A percentile compares a stretch with the other conserved stretches of the same genome.
Conservation (phyloP, 169 alveolate genomes). For the Besnoitia besnoiti region DNA sequence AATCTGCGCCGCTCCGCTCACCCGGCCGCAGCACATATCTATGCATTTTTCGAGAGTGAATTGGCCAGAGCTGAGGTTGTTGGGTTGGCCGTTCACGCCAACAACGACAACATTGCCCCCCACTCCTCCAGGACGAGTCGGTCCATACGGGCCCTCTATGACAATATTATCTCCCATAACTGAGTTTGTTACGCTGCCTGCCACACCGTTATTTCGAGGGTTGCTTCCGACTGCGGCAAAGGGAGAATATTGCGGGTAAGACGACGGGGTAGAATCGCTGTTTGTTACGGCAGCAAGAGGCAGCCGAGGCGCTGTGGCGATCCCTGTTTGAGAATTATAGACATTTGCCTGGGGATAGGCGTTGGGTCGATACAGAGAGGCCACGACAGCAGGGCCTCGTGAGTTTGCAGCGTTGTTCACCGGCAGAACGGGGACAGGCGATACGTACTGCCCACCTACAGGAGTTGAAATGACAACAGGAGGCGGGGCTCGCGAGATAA, state of each 20-base stretch:
- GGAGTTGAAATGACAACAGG: neutral
- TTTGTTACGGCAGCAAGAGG: conserved; percentile 12
- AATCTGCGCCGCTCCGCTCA: no score
- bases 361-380: neutral
- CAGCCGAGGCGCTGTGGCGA: neutral
- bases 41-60: conserved; percentile 8
- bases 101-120: neutral
- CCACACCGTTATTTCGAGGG: neutral
- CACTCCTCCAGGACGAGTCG: neutral
- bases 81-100: neutral
- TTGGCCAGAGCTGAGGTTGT: neutral
- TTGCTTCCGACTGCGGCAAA: neutral
- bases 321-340: neutral
- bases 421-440: neutral
- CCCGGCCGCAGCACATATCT: conserved; percentile 31
- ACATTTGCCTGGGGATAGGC: neutral
- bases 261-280: neutral
- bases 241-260: conserved; percentile 21
- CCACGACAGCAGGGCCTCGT: neutral
- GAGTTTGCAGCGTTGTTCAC: neutral
- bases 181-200: neutral
- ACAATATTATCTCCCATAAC: neutral
- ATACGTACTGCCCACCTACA: neutral
- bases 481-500: neutral
- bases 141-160: neutral